Evolutionary conservation across 495 filamentous ascomycete species (phyloP), one percentile per base, ranked within the genome.

Genomic region (Talaromyces adpressus): DNA sequence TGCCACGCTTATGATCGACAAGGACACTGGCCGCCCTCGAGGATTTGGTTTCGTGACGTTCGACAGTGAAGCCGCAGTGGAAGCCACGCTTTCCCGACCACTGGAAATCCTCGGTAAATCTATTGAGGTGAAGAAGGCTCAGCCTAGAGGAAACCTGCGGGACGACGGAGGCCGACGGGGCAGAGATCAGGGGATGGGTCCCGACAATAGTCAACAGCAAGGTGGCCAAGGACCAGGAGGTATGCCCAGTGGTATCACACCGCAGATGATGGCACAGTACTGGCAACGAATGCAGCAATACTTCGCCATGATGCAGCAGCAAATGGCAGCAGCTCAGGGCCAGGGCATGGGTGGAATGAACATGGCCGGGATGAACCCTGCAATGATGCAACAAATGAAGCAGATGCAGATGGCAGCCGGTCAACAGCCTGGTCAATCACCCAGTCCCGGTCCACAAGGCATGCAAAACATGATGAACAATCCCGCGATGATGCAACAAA

Each of bases 31-130:
- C 34, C 87, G 94, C 23, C 94, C 94, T 3, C 87, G 94, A 64
- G 94, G 94, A 9, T 98, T 98, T 69, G 94, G 94, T n/a, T 98
- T 98, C 69, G 94, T 98, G 45, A 98, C 94, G 0, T 98, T 98
- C 66, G 94, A 98, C 73, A 93, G 89, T 68, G 94, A 98, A 68
- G 89, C 89, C 20, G 95, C 95, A 53, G 94, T 98, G 29, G 94
- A 98, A 64, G 89, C 90, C 47, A 93, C 92, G 52, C 84, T 98
- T 11, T 85, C 86, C 32, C 82, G 85, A n/a, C 87, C 88, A 41
- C 81, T 98, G 8, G 91, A 91, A 64, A 97, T 98, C 65, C 87
- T 93, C 57, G 91, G 92, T 32, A 98, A 98, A 74, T 85, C 91
- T 23, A 98, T 98, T 65, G 94, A 98, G 71, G 93, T 98, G 47